Evolutionary conservation across 345 rosid species (phyloP).

Genomic region (Lumnitzera littorea): DNA sequence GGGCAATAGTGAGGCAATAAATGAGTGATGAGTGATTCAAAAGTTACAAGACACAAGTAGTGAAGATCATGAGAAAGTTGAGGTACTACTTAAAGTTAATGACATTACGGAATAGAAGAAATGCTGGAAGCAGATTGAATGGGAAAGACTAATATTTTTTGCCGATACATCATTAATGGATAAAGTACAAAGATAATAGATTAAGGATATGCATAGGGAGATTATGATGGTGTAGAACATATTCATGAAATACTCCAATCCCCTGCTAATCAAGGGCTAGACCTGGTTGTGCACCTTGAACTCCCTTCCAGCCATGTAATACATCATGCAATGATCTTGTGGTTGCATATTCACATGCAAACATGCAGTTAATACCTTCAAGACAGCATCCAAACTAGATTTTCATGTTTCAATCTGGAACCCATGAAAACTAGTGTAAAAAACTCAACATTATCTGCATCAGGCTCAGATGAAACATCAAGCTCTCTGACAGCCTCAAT

Average conservation of each 20-base stretch:
- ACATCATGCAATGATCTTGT: constrained; percentile 34
- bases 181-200: too few species aligned
- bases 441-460: constrained; percentile 16
- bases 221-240: too few species aligned
- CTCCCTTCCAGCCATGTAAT: constrained; percentile 30
- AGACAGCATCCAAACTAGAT: constrained; percentile 27
- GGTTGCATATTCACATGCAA: constrained; percentile 22
- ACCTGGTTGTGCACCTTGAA: constrained; percentile 30
- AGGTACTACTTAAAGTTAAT: too few species aligned
- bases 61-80: too few species aligned
- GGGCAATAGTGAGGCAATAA: too few species aligned
- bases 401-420: constrained; percentile 28
- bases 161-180: too few species aligned
- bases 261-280: constrained; percentile 25
- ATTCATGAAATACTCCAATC: constrained; percentile 18
- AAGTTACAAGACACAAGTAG: too few species aligned
- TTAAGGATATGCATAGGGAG: too few species aligned
- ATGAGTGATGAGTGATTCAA: too few species aligned
- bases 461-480: constrained; percentile 25
- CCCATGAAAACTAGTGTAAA: constrained; percentile 28
- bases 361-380: constrained; percentile 19
- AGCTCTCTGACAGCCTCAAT: constrained; percentile 31
- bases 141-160: too few species aligned
- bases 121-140: too few species aligned
- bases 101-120: too few species aligned